Evolutionary conservation across 2,329 filamentous ascomycete species (phyloP).

Genomic region (Pestalotiopsis sp.): DNA sequence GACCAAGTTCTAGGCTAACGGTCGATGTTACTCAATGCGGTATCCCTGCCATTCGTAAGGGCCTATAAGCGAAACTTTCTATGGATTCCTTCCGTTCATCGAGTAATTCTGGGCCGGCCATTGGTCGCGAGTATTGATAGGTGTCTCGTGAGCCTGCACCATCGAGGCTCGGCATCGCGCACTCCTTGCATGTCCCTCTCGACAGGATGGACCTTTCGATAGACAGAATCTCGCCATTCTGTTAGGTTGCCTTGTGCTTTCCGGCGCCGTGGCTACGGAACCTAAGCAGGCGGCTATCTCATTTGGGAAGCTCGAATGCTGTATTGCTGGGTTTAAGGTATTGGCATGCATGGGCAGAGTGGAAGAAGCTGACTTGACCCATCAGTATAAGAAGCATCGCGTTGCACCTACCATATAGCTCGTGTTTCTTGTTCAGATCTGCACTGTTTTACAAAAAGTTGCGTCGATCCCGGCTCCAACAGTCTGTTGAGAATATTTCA

Average conservation of each 20-base stretch:
- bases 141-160: background rate
- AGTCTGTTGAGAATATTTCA: background rate
- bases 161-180: background rate
- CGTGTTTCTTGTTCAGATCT: background rate
- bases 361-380: background rate
- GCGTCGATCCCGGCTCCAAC: background rate
- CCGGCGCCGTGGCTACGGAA: background rate
- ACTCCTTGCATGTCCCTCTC: background rate
- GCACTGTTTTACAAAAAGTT: background rate
- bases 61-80: background rate
- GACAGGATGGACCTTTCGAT: background rate
- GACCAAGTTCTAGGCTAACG: slow-evolving; percentile 2
- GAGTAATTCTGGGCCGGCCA: background rate
- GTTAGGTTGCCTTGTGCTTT: slow-evolving; percentile 1
- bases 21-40: slow-evolving; percentile 2
- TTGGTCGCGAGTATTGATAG: slow-evolving; percentile 1
- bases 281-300: background rate
- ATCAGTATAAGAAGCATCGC: background rate
- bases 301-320: slow-evolving; percentile 6
- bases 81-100: background rate
- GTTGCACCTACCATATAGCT: background rate
- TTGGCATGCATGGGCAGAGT: background rate
- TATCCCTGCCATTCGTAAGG: background rate
- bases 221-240: background rate
- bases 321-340: background rate